Base-by-base conservation (phyloP, 305 asterid genomes). In the Coffea humblotiana region DNA sequence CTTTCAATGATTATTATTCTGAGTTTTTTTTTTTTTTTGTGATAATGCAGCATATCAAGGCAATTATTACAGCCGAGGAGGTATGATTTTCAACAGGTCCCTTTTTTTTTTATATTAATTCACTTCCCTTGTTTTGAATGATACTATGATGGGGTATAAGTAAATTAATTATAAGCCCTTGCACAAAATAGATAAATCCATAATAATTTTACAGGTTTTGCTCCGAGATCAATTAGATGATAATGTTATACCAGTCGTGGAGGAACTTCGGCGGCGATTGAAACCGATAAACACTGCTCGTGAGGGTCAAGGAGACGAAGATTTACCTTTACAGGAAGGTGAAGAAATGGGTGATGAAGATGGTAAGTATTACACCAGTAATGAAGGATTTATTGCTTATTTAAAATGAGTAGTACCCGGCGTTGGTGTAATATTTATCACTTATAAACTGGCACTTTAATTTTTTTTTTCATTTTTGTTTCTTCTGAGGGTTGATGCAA, bases 1-100 rank as follows among this genome's bases (percentile, higher is more conserved):
- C 43, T 37, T 29, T 37, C 43, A 37, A 37, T 3, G 43, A 37
- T 37, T 37, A 37, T 2, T 37, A 37, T 37, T 37, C 32, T 29
- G 32, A 29, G 6, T 37, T 37, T 4, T 37, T 37, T 37, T 37
- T 37, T 3, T 72, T 3, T 0, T 65, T 21, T 10, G 74, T 82
- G 77, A 65, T 51, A 25, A 61, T 72, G 43, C 97, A 94, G 98
- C 98, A 94, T 83, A 94, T 94, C 92, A 94, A 93, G 94, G 98
- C 98, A 65, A 94, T 94, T 32, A 37, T 37, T 37, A 37, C 43
- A 37, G 43, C 43, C 43, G 43, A 37, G 43, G 43, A 37, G 43
- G 43, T 37, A 37, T 37, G 43, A 37, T 37, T 37, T 37, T 37
- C 37, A 71, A 7, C 56, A 32, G 49, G 63, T 43, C 14, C 40